Evolutionary conservation across 129 eudicot species (phyloP).

Genomic region (Solidago caesia): DNA sequence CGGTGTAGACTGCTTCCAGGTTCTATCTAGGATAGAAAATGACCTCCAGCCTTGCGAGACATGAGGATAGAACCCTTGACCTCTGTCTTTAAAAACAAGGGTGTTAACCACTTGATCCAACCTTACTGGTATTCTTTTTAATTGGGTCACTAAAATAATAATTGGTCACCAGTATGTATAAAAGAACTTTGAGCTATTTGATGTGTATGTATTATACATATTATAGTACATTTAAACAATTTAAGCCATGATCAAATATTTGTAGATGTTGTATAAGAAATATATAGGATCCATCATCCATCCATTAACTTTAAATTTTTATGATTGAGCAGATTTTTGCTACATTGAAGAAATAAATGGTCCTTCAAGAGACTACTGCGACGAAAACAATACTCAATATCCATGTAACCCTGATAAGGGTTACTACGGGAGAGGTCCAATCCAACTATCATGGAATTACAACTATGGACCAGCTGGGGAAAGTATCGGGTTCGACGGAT

Average conservation of each 20-base stretch:
- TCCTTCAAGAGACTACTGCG: conserved; percentile 30
- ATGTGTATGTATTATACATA: no score
- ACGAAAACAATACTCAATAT: conserved; percentile 27
- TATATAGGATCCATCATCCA: background rate
- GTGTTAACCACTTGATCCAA: no score
- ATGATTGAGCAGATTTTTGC: conserved; percentile 24
- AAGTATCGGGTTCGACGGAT: conserved; percentile 31
- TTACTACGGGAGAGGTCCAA: conserved; percentile 39
- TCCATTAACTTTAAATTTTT: background rate
- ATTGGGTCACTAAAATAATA: no score
- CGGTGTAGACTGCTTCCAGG: no score
- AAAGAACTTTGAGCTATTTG: no score
- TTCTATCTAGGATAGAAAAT: no score
- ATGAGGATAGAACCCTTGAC: no score
- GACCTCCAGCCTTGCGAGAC: no score
- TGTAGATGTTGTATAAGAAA: background rate
- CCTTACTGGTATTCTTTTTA: no score
- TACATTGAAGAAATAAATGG: conserved; percentile 34
- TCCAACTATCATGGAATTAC: conserved; percentile 38
- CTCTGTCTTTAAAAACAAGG: rapidly evolving
- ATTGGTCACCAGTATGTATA: no score
- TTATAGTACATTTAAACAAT: background rate
- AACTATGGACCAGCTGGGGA: conserved; percentile 35
- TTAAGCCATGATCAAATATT: background rate
- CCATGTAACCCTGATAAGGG: conserved; percentile 39